phyloP scores from a whole-genome alignment of 345 rosid species.

The Hirschfeldia incana region DNA sequence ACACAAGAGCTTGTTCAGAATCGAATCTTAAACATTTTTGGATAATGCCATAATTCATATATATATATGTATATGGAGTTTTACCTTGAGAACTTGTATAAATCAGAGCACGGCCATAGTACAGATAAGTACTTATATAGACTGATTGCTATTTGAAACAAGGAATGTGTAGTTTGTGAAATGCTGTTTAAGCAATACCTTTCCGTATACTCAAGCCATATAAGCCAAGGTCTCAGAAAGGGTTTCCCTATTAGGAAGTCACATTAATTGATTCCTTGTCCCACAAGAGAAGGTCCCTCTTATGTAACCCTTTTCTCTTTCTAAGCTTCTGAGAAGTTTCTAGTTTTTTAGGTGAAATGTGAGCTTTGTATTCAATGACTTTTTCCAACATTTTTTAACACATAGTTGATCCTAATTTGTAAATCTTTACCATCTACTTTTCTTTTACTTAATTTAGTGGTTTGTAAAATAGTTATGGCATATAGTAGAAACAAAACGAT shows the following conservation, averaged over 20 bases:
- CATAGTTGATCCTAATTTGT: background rate
- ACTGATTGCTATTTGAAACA: background rate
- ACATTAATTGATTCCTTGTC: slow-evolving; percentile 20
- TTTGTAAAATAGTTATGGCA: background rate
- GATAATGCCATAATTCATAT: background rate
- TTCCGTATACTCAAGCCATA: slow-evolving; percentile 27
- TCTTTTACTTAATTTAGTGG: background rate
- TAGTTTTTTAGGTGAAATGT: background rate
- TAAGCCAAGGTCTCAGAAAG: background rate
- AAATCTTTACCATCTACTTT: background rate
- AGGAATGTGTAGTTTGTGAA: slow-evolving; percentile 32
- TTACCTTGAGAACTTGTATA: slow-evolving; percentile 12
- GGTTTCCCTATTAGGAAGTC: slow-evolving; percentile 20
- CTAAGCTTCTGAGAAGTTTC: background rate
- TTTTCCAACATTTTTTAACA: background rate
- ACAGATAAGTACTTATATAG: background rate
- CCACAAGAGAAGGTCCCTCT: background rate
- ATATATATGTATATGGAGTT: background rate
- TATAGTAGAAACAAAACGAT: background rate
- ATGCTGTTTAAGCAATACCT: slow-evolving; percentile 32
- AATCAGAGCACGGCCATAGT: background rate
- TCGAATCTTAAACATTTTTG: background rate
- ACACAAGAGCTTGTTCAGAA: background rate
- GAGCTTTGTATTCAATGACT: background rate
- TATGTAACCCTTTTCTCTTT: background rate